These are phyloP conservation scores for Hymenotorrendiella dingleyae DNA, from an alignment of 2,329 filamentous ascomycete genomes.

Conservation along the genomic window DNA sequence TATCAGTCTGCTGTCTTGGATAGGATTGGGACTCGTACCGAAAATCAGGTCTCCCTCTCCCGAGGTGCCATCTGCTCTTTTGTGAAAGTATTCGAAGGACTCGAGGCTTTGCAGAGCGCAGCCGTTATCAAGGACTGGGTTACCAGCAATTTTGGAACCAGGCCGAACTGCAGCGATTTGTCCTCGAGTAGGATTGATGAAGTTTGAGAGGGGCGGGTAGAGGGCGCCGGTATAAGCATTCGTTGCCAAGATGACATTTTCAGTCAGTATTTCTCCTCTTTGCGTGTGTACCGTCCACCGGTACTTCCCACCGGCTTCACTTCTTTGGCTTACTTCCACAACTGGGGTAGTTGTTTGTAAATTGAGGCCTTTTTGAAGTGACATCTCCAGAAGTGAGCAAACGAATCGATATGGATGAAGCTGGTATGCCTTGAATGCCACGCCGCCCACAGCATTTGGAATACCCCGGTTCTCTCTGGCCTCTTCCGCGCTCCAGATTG, in stretches of 20 bases:
- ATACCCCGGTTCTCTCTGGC: slow-evolving; percentile 27
- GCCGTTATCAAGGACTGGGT: slow-evolving; percentile 21
- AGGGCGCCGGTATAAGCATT: slow-evolving; percentile 45
- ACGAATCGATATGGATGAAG: slow-evolving; percentile 29
- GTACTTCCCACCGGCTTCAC: slow-evolving; percentile 15
- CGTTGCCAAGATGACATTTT: slow-evolving; percentile 43
- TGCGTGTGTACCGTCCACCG: slow-evolving; percentile 35
- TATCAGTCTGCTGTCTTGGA: not conserved
- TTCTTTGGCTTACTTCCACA: slow-evolving; percentile 16
- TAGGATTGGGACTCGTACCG: slow-evolving; percentile 3
- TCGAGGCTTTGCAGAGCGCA: slow-evolving; percentile 23
- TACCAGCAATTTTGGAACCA: slow-evolving; percentile 21
- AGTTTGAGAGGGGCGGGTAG: slow-evolving; percentile 34
- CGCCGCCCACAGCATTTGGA: slow-evolving; percentile 11
- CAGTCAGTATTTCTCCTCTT: slow-evolving; percentile 36
- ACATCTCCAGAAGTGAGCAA: slow-evolving; percentile 16
- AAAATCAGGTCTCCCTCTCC: slow-evolving; percentile 28
- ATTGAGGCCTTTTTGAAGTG: slow-evolving; percentile 23
- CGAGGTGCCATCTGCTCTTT: slow-evolving; percentile 10
- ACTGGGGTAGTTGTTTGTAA: slow-evolving; percentile 19
- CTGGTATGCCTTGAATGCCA: slow-evolving; percentile 32
- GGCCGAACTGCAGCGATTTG: slow-evolving; percentile 40
- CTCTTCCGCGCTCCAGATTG: slow-evolving; percentile 37
- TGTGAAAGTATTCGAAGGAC: slow-evolving; percentile 27
- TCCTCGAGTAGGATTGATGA: slow-evolving; percentile 42